Evolutionary conservation across 139 green algal genomes (phyloP).

Genomic region (Mesotaenium endlicherianum): DNA sequence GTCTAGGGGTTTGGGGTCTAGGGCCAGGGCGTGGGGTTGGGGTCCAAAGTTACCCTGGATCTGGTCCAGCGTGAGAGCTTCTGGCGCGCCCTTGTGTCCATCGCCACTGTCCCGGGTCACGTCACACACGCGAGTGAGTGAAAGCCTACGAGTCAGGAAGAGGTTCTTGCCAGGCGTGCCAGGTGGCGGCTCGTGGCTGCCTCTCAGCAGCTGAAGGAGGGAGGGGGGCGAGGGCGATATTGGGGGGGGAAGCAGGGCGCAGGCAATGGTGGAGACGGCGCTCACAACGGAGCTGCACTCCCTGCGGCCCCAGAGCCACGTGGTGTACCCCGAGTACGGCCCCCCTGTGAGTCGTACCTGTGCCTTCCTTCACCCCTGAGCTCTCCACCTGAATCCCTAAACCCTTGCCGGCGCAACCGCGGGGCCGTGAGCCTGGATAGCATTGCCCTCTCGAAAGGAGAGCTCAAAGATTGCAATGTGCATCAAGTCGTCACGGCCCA

Average conservation of each 20-base stretch:
- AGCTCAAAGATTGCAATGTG: neutral
- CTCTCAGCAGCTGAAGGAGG: neutral
- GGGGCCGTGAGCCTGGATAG: neutral
- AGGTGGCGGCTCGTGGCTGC: too few species aligned
- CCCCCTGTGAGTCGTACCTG: neutral
- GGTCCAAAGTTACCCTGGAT: too few species aligned
- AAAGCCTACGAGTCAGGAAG: too few species aligned
- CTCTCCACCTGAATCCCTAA: too few species aligned
- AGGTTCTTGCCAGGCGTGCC: too few species aligned
- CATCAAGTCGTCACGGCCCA: neutral
- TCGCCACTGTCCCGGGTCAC: too few species aligned
- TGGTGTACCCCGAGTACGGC: slow-evolving; percentile 5
- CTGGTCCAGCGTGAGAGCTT: too few species aligned
- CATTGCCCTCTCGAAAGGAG: neutral
- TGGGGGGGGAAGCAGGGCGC: neutral
- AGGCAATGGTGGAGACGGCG: slow-evolving; percentile 2
- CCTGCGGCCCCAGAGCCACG: neutral
- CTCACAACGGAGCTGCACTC: neutral
- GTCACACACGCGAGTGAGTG: too few species aligned
- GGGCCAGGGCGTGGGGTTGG: too few species aligned
- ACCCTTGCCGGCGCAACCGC: too few species aligned
- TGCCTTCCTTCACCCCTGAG: neutral
- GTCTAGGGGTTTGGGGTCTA: too few species aligned
- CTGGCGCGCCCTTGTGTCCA: too few species aligned
- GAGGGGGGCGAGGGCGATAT: neutral